A percentile compares a stretch with the other conserved stretches of the same genome.
These are phyloP conservation scores for Zygosaccharomyces kombuchaensis DNA, from an alignment of 805 yeast genomes.

Conservation along the genomic window DNA sequence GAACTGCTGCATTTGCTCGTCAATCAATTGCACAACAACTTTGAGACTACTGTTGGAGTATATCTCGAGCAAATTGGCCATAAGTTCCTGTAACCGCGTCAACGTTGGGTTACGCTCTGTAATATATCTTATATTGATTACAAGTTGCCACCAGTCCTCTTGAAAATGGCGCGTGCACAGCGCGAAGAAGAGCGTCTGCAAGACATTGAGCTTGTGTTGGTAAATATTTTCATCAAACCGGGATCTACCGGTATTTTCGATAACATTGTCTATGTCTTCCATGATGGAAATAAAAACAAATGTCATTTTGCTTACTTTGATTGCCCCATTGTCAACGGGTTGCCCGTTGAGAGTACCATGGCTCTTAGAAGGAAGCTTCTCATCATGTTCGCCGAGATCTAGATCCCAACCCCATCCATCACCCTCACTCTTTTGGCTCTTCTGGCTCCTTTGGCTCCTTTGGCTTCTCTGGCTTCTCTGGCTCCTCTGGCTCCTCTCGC, in stretches of 20 bases:
- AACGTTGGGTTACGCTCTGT: conserved; percentile 4
- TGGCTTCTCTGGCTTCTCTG: conserved; percentile 1
- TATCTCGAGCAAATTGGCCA: conserved; percentile 19
- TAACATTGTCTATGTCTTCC: conserved; percentile 14
- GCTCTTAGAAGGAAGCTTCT: background rate
- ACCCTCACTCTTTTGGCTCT: conserved; percentile 7
- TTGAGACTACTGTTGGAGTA: conserved; percentile 20
- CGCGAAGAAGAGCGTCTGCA: conserved; percentile 30
- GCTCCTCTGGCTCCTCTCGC: conserved; percentile 5
- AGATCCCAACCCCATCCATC: conserved; percentile 28
- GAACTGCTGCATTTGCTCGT: conserved; percentile 21
- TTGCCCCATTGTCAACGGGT: background rate
- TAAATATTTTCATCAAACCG: conserved; percentile 16
- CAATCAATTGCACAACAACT: conserved; percentile 10
- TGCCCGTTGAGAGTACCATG: background rate
- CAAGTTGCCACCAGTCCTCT: conserved; percentile 30
- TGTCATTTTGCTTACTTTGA: conserved; percentile 22
- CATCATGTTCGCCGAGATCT: conserved; percentile 16
- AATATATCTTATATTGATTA: conserved; percentile 24
- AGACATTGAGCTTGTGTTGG: conserved; percentile 26
- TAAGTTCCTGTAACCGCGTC: conserved; percentile 23
- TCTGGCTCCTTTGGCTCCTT: conserved; percentile 5
- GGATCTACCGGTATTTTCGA: conserved; percentile 15
- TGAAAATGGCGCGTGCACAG: conserved; percentile 16
- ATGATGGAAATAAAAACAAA: conserved; percentile 12